These are phyloP conservation scores for Inonotus obliquus DNA, from an alignment of 1,284 basidiomycete genomes.

Conservation along the genomic window DNA sequence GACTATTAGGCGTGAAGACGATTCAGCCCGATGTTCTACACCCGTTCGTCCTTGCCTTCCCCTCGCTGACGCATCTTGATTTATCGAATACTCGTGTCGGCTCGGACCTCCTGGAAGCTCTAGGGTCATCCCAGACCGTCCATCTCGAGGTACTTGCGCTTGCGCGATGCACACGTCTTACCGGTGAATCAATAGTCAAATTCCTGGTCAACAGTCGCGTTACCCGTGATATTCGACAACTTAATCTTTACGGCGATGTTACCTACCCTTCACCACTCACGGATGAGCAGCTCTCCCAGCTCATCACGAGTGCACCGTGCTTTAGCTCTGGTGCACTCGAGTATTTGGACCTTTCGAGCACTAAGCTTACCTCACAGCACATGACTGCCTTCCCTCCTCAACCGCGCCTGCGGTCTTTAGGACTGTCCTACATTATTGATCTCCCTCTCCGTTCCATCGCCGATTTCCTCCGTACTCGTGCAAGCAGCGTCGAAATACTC, in stretches of 20 bases:
- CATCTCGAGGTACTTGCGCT: constrained; percentile 79
- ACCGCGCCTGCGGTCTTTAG: constrained; percentile 78
- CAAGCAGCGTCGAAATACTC: constrained; percentile 81
- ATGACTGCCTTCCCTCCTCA: constrained; percentile 59
- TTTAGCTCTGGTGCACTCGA: constrained; percentile 73
- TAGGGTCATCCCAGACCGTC: constrained; percentile 61
- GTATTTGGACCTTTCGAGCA: constrained; percentile 89
- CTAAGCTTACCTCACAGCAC: constrained; percentile 63
- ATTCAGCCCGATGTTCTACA: constrained; percentile 69
- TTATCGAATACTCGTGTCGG: constrained; percentile 82
- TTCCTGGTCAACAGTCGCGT: constrained; percentile 73
- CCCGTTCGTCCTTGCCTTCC: constrained; percentile 82
- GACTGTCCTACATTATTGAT: constrained; percentile 79
- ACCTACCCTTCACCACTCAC: constrained; percentile 82
- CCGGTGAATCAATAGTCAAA: constrained; percentile 71
- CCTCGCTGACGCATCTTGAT: constrained; percentile 86
- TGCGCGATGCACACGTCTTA: constrained; percentile 84
- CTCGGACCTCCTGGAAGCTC: constrained; percentile 66
- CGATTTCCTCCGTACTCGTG: constrained; percentile 65
- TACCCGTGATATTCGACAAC: constrained; percentile 63
- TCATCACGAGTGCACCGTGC: constrained; percentile 77
- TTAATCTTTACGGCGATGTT: constrained; percentile 87
- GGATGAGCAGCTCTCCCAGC: constrained; percentile 60
- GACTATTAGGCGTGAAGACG: constrained; percentile 81
- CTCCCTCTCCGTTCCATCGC: constrained; percentile 68